Evolutionary conservation across 176 grass and related monocot species (phyloP), one percentile per base, ranked within the genome.

Genomic region (Phragmites australis): DNA sequence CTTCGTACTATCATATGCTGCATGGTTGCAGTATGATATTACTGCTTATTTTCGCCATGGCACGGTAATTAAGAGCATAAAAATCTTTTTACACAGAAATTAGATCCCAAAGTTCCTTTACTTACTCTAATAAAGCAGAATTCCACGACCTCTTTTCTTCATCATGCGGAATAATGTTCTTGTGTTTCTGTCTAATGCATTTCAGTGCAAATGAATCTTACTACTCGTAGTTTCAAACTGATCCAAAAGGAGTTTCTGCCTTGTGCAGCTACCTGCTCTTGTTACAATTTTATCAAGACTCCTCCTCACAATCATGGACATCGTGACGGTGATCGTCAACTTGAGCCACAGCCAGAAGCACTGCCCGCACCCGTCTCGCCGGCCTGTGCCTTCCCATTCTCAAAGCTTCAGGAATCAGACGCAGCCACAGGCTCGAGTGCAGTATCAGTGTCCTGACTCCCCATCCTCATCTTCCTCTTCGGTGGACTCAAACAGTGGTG

Each of bases 21-120:
- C 86, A 63, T 90, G 81, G 85, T 37, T 88, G 78, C 89, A 97
- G 82, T 93, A 87, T 31, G 70, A 94, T 74, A 81, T 94, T 19
- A 47, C 51, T 68, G 82, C 87, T 50, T 88, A 90, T 80, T 94
- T 97, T 46, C 82, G 70, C 4, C 85, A 92, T 82, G 94, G 91
- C 72, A 62, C 39, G 27, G 94, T 97, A 90, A n/a, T n/a, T n/a
- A n/a, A 91, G 75, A 69, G 45, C 26, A 47, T 32, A 47, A 9
- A 29, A 7, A 16, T 50, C 23, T 11, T 3, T 50, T 75, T 46
- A 27, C 5, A 21, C 23, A 14, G 14, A 76, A 34, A 44, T 52
- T 70, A 62, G 13, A 62, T 70, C 15, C 13, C 0, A 17, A 32
- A 58, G 6, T 14, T 44, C 39, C 14, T 54, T 42, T 29, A 21